Base-by-base conservation (phyloP, 2,329 filamentous ascomycete species). In the Aureobasidium vineae region DNA sequence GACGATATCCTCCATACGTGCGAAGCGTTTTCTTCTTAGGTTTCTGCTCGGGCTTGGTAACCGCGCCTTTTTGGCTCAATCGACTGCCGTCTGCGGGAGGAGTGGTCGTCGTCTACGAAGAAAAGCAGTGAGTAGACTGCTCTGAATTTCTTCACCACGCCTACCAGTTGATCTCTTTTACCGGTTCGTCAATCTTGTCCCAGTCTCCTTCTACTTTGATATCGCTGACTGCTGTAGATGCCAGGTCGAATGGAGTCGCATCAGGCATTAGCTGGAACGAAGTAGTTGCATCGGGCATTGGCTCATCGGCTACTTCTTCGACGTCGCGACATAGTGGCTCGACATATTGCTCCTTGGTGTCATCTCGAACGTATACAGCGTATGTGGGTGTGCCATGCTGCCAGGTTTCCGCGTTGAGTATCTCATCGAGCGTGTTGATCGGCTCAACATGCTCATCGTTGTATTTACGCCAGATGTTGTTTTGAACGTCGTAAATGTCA, bases 401-500 rank as follows among this genome's bases (percentile, higher is more conserved):
- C 70, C 76, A 76, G 13, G 80, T 84, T 68, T 86, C 87, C 57
- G 90, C 82, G 68, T 85, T 82, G 70, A 95, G 88, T 47, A 97
- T 90, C 59, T 89, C 85, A 19, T 76, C 70, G 11, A 82, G 81
- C 8, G 85, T 82, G 72, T 90, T 84, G 31, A 87, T 84, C 69
- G 90, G 86, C 2, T 86, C 88, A 28, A 99, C 92, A 19, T 84
- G 84, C 64, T 89, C 89, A 73, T 99, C 95, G 75, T 99, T 99
- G 82, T 97, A 99, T 73, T 91, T 92, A 66, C 92, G 88, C 93
- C 95, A 99, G 23, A 93, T 81, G 41, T 87, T 80, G 54, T 86
- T 85, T 70, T 88, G 85, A 76, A 96, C 96, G 79, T 98, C 95
- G 73, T 88, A 90, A 70, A 99, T 96, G 84, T 93, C 97, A 52